These are phyloP conservation scores for Papiliotrema fonsecae DNA, from an alignment of 1,284 basidiomycete species.

Conservation along the genomic window DNA sequence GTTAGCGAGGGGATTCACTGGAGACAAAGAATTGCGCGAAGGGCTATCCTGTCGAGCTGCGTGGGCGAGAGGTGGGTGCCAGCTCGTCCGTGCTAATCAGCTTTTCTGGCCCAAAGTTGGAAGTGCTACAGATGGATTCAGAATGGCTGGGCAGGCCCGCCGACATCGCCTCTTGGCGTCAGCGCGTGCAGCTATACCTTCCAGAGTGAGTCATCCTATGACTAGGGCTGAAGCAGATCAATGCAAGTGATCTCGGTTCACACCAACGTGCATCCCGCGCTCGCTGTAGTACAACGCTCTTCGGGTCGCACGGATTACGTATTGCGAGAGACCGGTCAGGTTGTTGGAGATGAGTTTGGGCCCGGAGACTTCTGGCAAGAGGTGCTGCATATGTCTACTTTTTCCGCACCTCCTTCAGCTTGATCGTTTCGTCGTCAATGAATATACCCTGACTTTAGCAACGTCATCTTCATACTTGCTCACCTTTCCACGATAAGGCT, in stretches of 20 bases:
- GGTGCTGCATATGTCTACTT: constrained; percentile 60
- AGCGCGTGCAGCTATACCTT: constrained; percentile 26
- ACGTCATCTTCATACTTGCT: constrained; percentile 22
- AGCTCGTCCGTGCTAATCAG: constrained; percentile 9
- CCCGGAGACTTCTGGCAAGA: constrained; percentile 31
- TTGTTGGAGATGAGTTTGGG: constrained; percentile 31
- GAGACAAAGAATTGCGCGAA: constrained; percentile 8
- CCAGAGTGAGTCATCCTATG: constrained; percentile 30
- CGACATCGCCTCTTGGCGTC: neutral
- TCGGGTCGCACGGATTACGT: constrained; percentile 25
- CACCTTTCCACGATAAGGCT: constrained; percentile 97
- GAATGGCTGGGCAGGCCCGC: constrained; percentile 14
- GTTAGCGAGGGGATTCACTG: constrained; percentile 17
- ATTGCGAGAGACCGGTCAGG: constrained; percentile 33
- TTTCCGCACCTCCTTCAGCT: constrained; percentile 89
- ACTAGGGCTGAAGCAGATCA: constrained; percentile 14
- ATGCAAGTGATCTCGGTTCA: constrained; percentile 32
- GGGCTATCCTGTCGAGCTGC: constrained; percentile 24
- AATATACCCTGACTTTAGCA: constrained; percentile 69
- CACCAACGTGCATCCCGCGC: constrained; percentile 14
- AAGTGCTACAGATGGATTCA: constrained; percentile 27
- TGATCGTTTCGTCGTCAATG: constrained; percentile 79
- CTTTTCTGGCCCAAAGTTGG: constrained; percentile 23
- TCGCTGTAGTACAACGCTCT: constrained; percentile 28
- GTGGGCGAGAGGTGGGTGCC: constrained; percentile 26